phyloP scores from a whole-genome alignment of 2,329 filamentous ascomycete genomes.

The Hypoxylon rubiginosum region DNA sequence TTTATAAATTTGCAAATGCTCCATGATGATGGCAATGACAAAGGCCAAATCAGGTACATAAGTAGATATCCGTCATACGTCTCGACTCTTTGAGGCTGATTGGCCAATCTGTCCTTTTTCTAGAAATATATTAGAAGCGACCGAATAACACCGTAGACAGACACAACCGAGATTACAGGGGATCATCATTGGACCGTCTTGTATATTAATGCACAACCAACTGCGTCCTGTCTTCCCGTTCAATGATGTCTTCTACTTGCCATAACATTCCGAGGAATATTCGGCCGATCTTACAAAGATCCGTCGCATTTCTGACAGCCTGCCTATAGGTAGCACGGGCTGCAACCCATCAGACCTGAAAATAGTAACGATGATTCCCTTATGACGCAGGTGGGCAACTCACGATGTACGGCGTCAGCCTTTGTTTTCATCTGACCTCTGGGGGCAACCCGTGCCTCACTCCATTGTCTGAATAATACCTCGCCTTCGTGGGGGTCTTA shows the following conservation, averaged over 20 bases:
- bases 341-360: conserved; percentile 32
- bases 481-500: neutral
- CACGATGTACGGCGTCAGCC: conserved; percentile 1
- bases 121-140: conserved; percentile 13
- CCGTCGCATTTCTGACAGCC: conserved; percentile 8
- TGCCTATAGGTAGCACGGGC: conserved; percentile 22
- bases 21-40: neutral
- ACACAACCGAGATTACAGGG: neutral
- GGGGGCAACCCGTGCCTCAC: neutral
- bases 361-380: conserved; percentile 21
- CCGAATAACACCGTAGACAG: neutral
- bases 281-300: conserved; percentile 8
- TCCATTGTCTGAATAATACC: conserved; percentile 2
- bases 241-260: neutral
- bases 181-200: neutral
- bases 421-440: conserved; percentile 3
- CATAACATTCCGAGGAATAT: neutral
- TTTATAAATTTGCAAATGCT: neutral
- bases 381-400: conserved; percentile 34
- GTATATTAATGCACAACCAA: conserved; percentile 1
- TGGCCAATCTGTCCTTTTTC: conserved; percentile 24
- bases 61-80: conserved; percentile 7
- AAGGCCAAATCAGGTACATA: neutral
- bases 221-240: neutral
- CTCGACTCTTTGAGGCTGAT: conserved; percentile 17